Evolutionary conservation across 306 rosid species (phyloP).

Genomic region (Morella rubra): DNA sequence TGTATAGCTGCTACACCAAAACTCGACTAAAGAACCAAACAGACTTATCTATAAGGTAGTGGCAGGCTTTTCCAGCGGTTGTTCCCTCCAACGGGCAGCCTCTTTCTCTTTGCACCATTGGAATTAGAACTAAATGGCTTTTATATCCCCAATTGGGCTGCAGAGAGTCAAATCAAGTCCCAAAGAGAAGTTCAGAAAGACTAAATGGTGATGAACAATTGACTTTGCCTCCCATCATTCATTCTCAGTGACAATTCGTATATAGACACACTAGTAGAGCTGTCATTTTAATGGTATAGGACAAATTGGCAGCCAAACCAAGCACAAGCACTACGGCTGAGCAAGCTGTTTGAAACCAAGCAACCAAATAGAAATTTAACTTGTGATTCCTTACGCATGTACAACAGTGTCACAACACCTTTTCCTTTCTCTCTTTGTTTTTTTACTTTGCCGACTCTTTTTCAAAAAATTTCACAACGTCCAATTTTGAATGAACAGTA

Average conservation of each 20-base stretch:
- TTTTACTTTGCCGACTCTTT: too few species aligned
- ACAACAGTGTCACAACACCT: too few species aligned
- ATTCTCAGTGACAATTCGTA: neutral
- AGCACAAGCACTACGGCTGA: too few species aligned
- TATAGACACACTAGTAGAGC: neutral
- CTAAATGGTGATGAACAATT: neutral
- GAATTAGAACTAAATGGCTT: neutral
- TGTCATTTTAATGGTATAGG: neutral
- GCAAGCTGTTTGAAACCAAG: too few species aligned
- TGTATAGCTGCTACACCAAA: neutral
- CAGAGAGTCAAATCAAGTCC: neutral
- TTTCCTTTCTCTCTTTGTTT: too few species aligned
- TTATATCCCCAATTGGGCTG: neutral
- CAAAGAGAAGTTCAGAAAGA: constrained; percentile 4
- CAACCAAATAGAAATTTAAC: too few species aligned
- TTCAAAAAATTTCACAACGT: too few species aligned
- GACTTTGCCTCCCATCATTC: neutral
- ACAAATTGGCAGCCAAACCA: too few species aligned
- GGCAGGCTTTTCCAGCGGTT: neutral
- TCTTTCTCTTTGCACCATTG: neutral
- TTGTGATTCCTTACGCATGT: too few species aligned
- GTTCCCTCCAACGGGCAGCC: neutral
- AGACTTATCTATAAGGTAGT: neutral
- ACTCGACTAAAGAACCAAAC: neutral
- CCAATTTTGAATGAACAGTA: too few species aligned